phyloP scores from a whole-genome alignment of 2,329 filamentous ascomycete species.

The Byssoonygena ceratinophila region DNA sequence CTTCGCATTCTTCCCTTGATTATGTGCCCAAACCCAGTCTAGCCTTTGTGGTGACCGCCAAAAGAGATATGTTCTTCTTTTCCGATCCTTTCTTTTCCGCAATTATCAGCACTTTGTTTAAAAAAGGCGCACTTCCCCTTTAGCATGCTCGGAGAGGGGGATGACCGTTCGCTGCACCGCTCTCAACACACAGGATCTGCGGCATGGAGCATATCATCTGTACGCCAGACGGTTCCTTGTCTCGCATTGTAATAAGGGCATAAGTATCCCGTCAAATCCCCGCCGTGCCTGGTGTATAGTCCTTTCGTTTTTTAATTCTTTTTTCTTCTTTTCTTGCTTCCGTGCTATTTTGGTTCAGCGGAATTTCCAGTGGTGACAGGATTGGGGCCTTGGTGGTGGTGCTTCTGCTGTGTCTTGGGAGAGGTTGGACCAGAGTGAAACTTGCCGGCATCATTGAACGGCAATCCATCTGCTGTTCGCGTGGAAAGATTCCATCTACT shows the following conservation, averaged over 20 bases:
- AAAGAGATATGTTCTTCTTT: background rate
- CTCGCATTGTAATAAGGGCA: conserved; percentile 4
- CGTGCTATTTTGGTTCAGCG: background rate
- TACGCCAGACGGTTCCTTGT: conserved; percentile 1
- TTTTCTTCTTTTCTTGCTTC: background rate
- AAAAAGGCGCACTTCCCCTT: background rate
- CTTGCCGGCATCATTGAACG: background rate
- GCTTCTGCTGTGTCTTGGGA: background rate
- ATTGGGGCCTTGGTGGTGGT: background rate
- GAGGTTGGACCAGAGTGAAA: background rate
- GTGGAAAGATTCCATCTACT: background rate
- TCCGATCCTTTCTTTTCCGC: conserved; percentile 6
- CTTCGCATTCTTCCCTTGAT: conserved; percentile 5
- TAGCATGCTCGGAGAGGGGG: background rate
- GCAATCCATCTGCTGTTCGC: background rate
- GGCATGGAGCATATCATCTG: conserved; percentile 6
- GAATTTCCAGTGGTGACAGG: background rate
- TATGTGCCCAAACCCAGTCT: background rate
- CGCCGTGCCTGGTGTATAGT: background rate
- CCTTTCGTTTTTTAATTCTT: background rate
- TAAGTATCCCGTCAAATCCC: background rate
- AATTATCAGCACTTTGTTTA: conserved; percentile 1
- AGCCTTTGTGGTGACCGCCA: conserved; percentile 7
- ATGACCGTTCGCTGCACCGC: background rate
- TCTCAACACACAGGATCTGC: background rate